Evolutionary conservation across 1,284 basidiomycete species (phyloP).

Genomic region (Hortiboletus rubellus): DNA sequence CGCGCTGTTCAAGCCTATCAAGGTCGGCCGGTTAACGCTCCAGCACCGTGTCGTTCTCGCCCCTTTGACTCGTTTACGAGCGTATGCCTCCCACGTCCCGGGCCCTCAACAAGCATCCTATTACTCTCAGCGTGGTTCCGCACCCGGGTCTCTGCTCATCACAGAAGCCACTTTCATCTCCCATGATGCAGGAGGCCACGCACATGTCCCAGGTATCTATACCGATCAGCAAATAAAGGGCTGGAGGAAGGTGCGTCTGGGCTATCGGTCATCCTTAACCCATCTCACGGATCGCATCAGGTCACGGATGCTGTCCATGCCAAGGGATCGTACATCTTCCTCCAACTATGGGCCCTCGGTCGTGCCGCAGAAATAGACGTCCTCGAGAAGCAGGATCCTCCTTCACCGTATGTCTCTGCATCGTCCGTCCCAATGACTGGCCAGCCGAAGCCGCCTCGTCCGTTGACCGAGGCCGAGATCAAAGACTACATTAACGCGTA

Average conservation of each 20-base stretch:
- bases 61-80: conserved; percentile 24
- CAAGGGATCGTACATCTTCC: conserved; percentile 40
- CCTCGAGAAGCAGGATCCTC: conserved; percentile 27
- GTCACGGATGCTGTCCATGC: conserved; percentile 45
- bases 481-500: conserved; percentile 24
- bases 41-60: no score
- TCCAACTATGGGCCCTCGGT: conserved; percentile 47
- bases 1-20: no score
- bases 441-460: conserved; percentile 19
- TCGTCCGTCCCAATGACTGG: conserved; percentile 42
- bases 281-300: conserved; percentile 2
- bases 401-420: conserved; percentile 38
- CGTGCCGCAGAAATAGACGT: conserved; percentile 33
- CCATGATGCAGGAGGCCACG: conserved; percentile 23
- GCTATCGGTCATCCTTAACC: background rate
- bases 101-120: conserved; percentile 26
- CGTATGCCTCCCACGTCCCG: conserved; percentile 20
- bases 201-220: conserved; percentile 22
- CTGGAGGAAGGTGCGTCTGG: conserved; percentile 15
- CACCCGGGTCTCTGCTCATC: conserved; percentile 33
- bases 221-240: conserved; percentile 12
- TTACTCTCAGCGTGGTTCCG: conserved; percentile 33
- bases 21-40: no score
- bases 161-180: conserved; percentile 38
- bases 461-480: conserved; percentile 37